phyloP scores from a whole-genome alignment of 2,329 filamentous ascomycete species.

The Hypoxylon sp. region DNA sequence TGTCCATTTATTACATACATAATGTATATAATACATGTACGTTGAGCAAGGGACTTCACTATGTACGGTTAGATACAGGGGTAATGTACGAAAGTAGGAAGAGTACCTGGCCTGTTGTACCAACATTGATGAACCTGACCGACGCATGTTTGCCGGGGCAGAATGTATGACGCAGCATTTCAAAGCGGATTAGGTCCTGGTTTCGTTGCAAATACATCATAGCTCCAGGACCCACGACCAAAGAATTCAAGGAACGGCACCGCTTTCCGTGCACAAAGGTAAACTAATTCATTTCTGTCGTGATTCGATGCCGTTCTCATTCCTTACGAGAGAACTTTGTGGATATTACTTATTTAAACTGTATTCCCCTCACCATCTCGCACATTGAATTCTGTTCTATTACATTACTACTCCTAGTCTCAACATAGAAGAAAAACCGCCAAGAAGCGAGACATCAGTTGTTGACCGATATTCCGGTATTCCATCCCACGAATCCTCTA shows the following conservation, averaged over 20 bases:
- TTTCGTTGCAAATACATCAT: conserved; percentile 48
- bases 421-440: not conserved
- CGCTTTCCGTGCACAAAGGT: conserved; percentile 36
- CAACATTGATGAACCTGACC: not conserved
- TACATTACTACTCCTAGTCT: conserved; percentile 4
- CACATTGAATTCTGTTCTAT: conserved; percentile 15
- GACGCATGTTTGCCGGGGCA: conserved; percentile 26
- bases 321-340: conserved; percentile 28
- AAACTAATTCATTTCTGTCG: conserved; percentile 24
- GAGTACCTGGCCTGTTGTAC: conserved; percentile 10
- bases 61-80: too few species aligned
- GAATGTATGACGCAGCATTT: conserved; percentile 44
- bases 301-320: conserved; percentile 34
- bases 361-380: conserved; percentile 20
- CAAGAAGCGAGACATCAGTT: conserved; percentile 10
- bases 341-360: conserved; percentile 40
- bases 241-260: conserved; percentile 44
- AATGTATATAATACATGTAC: too few species aligned
- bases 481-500: not conserved
- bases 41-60: too few species aligned
- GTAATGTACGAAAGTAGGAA: not conserved
- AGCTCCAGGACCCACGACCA: conserved; percentile 33
- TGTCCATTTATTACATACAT: too few species aligned
- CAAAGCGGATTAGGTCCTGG: conserved; percentile 40
- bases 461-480: not conserved